Percentiles rank a stretch among this genome's conserved stretches.
These are phyloP conservation scores for Plasmodium ovale DNA, from an alignment of 169 alveolate genomes.

Conservation along the genomic window DNA sequence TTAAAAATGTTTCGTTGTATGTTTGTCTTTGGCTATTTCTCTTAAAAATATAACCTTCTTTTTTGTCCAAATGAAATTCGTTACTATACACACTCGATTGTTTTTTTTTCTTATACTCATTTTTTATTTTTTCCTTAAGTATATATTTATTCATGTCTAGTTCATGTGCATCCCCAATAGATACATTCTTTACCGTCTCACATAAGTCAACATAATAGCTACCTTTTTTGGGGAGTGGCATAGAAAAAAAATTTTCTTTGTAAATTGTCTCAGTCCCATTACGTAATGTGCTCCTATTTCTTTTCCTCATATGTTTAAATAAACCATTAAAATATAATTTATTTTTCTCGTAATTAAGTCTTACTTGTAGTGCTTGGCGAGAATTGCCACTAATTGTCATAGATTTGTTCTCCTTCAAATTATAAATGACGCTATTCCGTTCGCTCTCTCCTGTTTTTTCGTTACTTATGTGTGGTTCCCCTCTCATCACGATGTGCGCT, in stretches of 20 bases:
- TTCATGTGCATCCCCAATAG: not conserved
- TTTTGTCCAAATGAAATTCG: not conserved
- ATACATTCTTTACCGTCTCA: not conserved
- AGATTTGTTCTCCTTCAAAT: not conserved
- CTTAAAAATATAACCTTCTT: not conserved
- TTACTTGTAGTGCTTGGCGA: not conserved
- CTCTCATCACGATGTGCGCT: too few relatives aligned
- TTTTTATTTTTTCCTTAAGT: constrained; percentile 19
- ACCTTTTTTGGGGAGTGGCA: too few relatives aligned
- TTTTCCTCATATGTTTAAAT: constrained; percentile 1
- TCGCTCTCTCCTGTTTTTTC: not conserved
- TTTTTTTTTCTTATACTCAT: constrained; percentile 6
- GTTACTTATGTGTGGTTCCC: not conserved
- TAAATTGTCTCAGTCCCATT: not conserved
- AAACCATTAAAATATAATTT: constrained; percentile 22
- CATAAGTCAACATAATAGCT: not conserved
- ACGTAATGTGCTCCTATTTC: not conserved
- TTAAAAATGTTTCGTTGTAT: constrained; percentile 23
- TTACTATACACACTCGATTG: not conserved
- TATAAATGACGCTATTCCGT: not conserved
- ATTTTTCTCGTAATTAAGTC: constrained; percentile 2
- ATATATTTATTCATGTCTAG: not conserved
- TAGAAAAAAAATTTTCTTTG: too few relatives aligned
- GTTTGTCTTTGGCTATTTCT: not conserved
- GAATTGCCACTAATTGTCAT: not conserved